Evolutionary conservation across 768 basidiomycete species (phyloP), one percentile per base, ranked within the genome.

Genomic region (Gloeostereum incarnatum): DNA sequence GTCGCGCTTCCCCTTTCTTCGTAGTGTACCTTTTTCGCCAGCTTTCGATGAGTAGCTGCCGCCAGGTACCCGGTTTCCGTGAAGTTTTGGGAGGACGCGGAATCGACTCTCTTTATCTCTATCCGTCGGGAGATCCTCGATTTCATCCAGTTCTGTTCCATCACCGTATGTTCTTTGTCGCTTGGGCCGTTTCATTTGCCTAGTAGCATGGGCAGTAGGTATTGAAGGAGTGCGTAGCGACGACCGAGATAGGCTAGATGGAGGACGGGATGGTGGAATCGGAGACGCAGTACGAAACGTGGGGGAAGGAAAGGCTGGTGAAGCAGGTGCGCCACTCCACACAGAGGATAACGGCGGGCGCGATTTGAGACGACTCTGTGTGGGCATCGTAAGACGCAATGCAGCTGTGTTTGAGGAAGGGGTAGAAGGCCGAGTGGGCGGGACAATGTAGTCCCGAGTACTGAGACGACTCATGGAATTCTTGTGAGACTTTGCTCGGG

Each of bases 41-140:
- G 67, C 60, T 22, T 61, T 65, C 31, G 61, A 55, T 32, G 70
- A 52, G 50, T 67, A 75, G 17, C 62, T 63, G 0, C 69, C 65
- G 20, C 73, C 72, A 17, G 77, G 74, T 39, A 81, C 62, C 6
- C 85, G 78, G 51, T 78, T 73, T 24, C 73, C 66, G 53, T 69
- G 63, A 5, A 74, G 71, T 56, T 79, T 87, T 18, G 87, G 82
- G 44, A 82, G 78, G 7, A 90, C 78, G 39, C 76, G 77, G 54
- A 70, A 91, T 29, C 65, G 73, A 37, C 73, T 70, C 57, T 89
- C 85, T 50, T 84, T 81, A 35, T 91, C 88, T 33, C 85, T 69
- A 51, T 92, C 84, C 7, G 88, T 86, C 5, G 79, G 80, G 29
- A 94, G 70, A 56, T 96, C 92, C 19, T 93, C 92, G 41, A 96